Conservation (phyloP, 805 yeast species). For the Debaryomyces tyrocola region DNA sequence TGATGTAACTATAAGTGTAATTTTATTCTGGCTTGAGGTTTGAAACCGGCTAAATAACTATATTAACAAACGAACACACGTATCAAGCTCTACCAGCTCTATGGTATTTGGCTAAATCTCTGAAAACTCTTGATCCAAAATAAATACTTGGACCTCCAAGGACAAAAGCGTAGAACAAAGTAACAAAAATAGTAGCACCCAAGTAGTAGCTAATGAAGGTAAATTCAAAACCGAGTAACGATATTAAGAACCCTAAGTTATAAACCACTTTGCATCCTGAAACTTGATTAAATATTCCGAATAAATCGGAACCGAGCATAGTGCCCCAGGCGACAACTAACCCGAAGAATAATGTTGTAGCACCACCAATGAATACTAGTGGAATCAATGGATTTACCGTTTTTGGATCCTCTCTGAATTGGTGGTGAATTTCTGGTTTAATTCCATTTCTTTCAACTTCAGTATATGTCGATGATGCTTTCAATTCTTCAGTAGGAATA, state of each 20-base stretch:
- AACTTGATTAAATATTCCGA: conserved; percentile 36
- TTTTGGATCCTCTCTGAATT: conserved; percentile 54
- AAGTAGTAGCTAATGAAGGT: conserved; percentile 58
- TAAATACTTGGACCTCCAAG: conserved; percentile 55
- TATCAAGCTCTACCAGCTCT: conserved; percentile 23
- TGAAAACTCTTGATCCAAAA: conserved; percentile 67
- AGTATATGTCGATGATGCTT: conserved; percentile 21
- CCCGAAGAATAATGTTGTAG: conserved; percentile 40
- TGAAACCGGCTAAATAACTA: background rate
- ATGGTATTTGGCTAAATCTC: conserved; percentile 40
- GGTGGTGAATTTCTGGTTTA: conserved; percentile 62
- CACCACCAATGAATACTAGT: conserved; percentile 45
- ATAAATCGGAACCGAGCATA: conserved; percentile 25
- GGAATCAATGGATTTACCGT: conserved; percentile 56
- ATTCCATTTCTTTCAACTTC: conserved; percentile 41
- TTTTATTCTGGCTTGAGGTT: background rate
- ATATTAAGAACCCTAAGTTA: conserved; percentile 46
- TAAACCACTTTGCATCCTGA: conserved; percentile 32
- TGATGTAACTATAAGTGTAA: background rate
- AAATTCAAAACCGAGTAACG: conserved; percentile 52
- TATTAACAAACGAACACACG: background rate
- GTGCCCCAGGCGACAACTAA: conserved; percentile 47
- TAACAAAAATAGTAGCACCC: conserved; percentile 59
- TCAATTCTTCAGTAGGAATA: conserved; percentile 27
- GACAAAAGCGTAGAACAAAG: conserved; percentile 48